These are phyloP conservation scores for Hanseniaspora gamundiae DNA, from an alignment of 1,139 yeast genomes.

Conservation along the genomic window DNA sequence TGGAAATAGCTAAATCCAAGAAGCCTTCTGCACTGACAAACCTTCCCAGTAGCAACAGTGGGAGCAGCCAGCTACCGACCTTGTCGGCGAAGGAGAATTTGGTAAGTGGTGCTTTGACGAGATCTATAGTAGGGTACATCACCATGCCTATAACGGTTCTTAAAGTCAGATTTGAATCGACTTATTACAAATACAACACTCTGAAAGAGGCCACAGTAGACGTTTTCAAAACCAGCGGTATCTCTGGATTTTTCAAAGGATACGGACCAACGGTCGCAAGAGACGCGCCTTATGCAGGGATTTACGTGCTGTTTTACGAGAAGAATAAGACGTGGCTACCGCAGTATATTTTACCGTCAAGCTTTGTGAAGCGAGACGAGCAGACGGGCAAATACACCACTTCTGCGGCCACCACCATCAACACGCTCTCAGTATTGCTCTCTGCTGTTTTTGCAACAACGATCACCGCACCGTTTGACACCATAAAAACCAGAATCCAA, in stretches of 20 bases:
- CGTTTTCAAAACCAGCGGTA: constrained; percentile 28
- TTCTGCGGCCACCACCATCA: constrained; percentile 44
- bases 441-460: constrained; percentile 79
- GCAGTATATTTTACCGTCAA: constrained; percentile 15
- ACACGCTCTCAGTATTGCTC: constrained; percentile 55
- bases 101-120: constrained; percentile 61
- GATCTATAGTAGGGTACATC: constrained; percentile 72
- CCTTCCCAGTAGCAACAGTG: constrained; percentile 7
- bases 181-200: constrained; percentile 57
- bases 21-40: background rate
- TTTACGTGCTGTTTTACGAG: constrained; percentile 79
- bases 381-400: constrained; percentile 21
- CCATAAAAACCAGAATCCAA: constrained; percentile 86
- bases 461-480: constrained; percentile 89
- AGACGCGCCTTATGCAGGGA: constrained; percentile 73
- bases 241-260: constrained; percentile 22
- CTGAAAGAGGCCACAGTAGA: constrained; percentile 48
- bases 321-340: constrained; percentile 44
- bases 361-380: constrained; percentile 12
- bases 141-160: constrained; percentile 99
- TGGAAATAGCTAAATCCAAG: constrained; percentile 12
- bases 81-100: constrained; percentile 61
- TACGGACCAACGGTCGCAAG: constrained; percentile 24
- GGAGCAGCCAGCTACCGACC: constrained; percentile 45
- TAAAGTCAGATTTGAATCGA: constrained; percentile 80